These are phyloP conservation scores for Pichia norvegensis DNA, from an alignment of 1,139 yeast species.

Conservation along the genomic window DNA sequence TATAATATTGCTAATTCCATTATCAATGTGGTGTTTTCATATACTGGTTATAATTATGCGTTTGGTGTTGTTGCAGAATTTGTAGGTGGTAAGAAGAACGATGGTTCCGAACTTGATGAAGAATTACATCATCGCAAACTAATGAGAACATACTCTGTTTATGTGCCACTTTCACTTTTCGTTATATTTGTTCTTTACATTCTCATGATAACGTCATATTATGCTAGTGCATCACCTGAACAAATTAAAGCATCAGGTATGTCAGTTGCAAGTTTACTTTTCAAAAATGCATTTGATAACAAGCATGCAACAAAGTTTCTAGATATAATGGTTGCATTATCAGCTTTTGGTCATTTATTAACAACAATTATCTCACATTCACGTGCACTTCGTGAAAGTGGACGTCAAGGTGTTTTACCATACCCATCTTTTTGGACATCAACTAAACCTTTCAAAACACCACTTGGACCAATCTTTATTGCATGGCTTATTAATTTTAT, in stretches of 20 bases:
- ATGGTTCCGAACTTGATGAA: conserved; percentile 31
- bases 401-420: conserved; percentile 42
- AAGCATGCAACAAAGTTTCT: conserved; percentile 31
- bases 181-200: conserved; percentile 33
- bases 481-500: conserved; percentile 35
- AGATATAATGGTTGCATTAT: conserved; percentile 35
- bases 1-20: conserved; percentile 38
- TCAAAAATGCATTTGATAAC: conserved; percentile 31
- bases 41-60: conserved; percentile 35
- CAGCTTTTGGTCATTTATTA: conserved; percentile 37
- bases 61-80: conserved; percentile 36
- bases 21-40: conserved; percentile 37
- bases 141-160: conserved; percentile 28
- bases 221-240: conserved; percentile 31
- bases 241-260: conserved; percentile 32
- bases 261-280: conserved; percentile 32
- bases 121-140: conserved; percentile 23
- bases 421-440: conserved; percentile 35
- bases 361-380: conserved; percentile 37
- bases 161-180: conserved; percentile 33
- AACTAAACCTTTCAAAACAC: conserved; percentile 38
- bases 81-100: conserved; percentile 6
- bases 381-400: conserved; percentile 39
- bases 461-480: conserved; percentile 33
- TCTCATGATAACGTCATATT: conserved; percentile 33